Base-by-base conservation (phyloP, 768 basidiomycete species). In the Suillus fuscotomentosus region DNA sequence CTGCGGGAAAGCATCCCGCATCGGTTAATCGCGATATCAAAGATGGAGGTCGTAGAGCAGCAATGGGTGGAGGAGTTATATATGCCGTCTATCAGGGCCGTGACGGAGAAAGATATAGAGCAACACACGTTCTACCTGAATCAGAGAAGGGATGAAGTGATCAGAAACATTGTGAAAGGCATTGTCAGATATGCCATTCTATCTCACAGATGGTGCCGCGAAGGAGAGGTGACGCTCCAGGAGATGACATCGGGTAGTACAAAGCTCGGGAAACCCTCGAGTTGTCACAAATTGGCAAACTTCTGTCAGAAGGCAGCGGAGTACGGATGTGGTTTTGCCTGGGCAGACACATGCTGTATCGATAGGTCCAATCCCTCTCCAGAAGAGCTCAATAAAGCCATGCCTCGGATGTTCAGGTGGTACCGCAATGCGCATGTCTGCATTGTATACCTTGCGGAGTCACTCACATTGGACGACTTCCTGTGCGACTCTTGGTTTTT, bases 101-200 rank as follows among this genome's bases (percentile, higher is more conserved):
- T 71, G n/a, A n/a, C 38, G 31, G 70, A 71, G 61, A 55, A 24
- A 9, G 70, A 71, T 34, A 70, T 72, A 20, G 65, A 66, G 22
- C 67, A 59, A 31, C 70, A 72, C 15, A 66, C 70, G 0, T 68
- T 71, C 27, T 66, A 71, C n/a, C 66, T 67, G 15, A 70, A 72
- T 38, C 70, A 71, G 31, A 65, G 71, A 50, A 63, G 69, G 42
- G 67, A 68, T 45, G 69, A 70, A 5, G 70, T 72, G 15, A 69
- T 72, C 34, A 54, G 60, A 38, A 60, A 45, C 24, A 72, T 71
- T 1, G 71, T 71, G 11, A 72, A 64, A 14, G 60, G 69, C 11
- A 59, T 68, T 62, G 57, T 72, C 20, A 71, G 72, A 61, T 71
- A 71, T 1, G 71, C 70, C 27, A 43, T 68, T 42, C 62, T 71